Conservation (phyloP, 169 alveolate genomes). For the Eimeria praecox region DNA sequence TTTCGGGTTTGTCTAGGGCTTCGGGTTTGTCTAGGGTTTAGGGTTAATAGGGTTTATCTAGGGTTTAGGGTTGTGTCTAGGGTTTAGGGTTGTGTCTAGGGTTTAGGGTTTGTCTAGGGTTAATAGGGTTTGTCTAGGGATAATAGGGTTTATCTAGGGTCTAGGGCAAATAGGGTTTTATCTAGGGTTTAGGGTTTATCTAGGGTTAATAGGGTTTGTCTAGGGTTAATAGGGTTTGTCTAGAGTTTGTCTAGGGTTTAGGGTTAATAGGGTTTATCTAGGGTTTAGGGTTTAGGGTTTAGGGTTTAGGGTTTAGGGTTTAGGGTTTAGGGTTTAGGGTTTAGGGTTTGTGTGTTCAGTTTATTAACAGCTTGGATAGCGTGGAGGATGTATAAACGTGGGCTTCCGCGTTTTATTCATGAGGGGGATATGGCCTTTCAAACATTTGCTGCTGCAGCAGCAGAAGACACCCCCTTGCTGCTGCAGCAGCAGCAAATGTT, state of each 20-base stretch:
- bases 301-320: slow-evolving; percentile 43
- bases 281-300: slow-evolving; percentile 26
- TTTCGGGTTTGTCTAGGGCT: too few relatives aligned
- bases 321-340: slow-evolving; percentile 12
- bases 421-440: slow-evolving; percentile 22
- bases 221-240: too few relatives aligned
- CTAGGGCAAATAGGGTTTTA: too few relatives aligned
- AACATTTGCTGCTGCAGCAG: slow-evolving; percentile 29
- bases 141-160: too few relatives aligned
- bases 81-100: too few relatives aligned
- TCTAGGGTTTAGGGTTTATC: too few relatives aligned
- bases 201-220: neutral
- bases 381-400: slow-evolving; percentile 56
- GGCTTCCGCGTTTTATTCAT: neutral
- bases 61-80: too few relatives aligned
- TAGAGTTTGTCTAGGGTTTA: too few relatives aligned
- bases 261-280: neutral
- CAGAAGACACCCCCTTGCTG: slow-evolving; percentile 24
- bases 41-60: too few relatives aligned
- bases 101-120: too few relatives aligned
- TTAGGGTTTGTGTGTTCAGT: slow-evolving; percentile 47
- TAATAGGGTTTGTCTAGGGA: too few relatives aligned
- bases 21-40: too few relatives aligned
- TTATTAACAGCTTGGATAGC: slow-evolving; percentile 65
- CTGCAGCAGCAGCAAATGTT: slow-evolving; percentile 15